A percentile compares a stretch with the other conserved stretches of the same genome.
These are phyloP conservation scores for Cryptococcus amylolentus DNA, from an alignment of 1,284 basidiomycete species.

Conservation along the genomic window DNA sequence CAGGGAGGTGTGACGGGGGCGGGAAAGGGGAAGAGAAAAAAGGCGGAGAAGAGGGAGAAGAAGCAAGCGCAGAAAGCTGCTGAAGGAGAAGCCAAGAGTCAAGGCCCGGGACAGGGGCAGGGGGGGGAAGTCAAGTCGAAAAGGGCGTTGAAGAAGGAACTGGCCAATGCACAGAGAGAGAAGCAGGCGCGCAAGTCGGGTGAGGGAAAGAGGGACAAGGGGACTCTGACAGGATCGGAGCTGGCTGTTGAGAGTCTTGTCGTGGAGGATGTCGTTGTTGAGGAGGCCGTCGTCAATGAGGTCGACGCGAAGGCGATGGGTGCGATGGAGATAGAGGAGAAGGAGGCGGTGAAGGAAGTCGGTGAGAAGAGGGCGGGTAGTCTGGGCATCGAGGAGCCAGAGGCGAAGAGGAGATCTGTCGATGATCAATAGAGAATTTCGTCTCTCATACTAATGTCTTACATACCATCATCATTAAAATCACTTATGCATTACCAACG, in stretches of 20 bases:
- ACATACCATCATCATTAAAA: not conserved
- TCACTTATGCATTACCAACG: not conserved
- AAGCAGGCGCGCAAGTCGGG: not conserved
- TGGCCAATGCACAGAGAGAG: not conserved
- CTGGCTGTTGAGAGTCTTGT: not conserved
- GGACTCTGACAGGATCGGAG: not conserved
- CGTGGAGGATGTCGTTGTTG: conserved; percentile 2
- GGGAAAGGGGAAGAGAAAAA: not conserved
- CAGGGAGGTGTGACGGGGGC: not conserved
- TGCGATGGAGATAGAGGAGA: not conserved
- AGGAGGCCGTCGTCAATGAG: conserved; percentile 2
- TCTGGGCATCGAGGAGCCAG: not conserved
- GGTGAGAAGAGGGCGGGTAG: conserved; percentile 5
- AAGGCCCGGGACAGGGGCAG: not conserved
- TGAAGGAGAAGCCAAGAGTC: not conserved
- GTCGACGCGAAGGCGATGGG: not conserved
- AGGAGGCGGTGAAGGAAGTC: not conserved
- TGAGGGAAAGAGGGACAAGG: not conserved
- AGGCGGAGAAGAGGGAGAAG: not conserved
- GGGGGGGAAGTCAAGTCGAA: not conserved
- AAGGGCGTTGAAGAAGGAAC: not conserved
- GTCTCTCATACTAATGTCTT: not conserved
- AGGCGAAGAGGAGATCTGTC: not conserved
- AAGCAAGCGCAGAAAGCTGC: not conserved
- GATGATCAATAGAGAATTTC: not conserved